Base-by-base conservation (phyloP, 352 stramenopile species). In the Chrysophaeum taylorii region DNA sequence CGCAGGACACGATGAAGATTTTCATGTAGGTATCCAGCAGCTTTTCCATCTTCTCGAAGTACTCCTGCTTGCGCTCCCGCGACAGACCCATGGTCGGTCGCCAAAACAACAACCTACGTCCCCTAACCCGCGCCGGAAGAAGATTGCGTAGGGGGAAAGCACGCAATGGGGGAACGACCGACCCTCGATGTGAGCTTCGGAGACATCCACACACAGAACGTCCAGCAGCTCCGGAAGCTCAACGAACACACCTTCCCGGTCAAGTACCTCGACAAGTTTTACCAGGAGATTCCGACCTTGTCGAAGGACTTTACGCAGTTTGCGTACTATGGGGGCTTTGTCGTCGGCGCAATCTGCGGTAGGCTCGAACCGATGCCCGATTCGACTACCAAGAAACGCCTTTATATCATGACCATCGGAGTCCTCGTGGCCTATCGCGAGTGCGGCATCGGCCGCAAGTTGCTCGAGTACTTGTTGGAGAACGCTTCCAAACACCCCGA, bases 1-100 rank as follows among this genome's bases (percentile, higher is more conserved):
- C 94, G 69, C 97, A 93, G 75, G 88, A 84, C 27, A 98, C 94
- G 68, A 99, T 76, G 83, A 99, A 97, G 85, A 96, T 94, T 82
- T 96, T 97, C 81, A 83, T 94, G 90, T 97, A 98, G 69, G 87
- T 90, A 60, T 92, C 84, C 68, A 99, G 87, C 53, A 98, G 85
- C 43, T 82, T 68, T 84, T 98, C 95, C 75, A 98, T 90, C 72
- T 91, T 91, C 50, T 81, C 78, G 82, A 98, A 98, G 88, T 98
- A 98, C 74, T 97, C 92, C 74, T 89, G 83, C 85, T 99, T 98
- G 81, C 92, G 92, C 94, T 96, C 89, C 74, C 92, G 82, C 72
- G 91, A 94, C 75, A 97, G 88, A 89, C 89, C 89, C 91, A 97
- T 96, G 45, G 25, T 74, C 81, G 57, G 42, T 23, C 15, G 23